Base-by-base conservation (phyloP, 768 basidiomycete genomes). In the Tulasnella sp. region DNA sequence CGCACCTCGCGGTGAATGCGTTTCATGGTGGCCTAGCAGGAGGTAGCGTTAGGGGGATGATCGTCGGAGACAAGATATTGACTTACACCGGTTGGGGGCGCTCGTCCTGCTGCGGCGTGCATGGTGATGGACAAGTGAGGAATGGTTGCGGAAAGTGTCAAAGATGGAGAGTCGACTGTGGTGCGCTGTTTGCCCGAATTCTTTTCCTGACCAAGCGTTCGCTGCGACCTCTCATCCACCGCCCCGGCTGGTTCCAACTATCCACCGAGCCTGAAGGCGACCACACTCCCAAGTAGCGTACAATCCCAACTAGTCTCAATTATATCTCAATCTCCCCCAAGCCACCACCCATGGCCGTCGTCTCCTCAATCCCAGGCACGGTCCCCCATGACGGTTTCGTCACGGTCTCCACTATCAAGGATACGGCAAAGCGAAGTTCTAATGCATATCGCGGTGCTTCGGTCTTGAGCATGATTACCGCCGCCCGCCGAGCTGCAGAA, bases 1-100 rank as follows among this genome's bases (percentile, higher is more conserved):
- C 55, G 9, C 25, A 62, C 62, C 69, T 91, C 87, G 59, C 84
- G 82, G 61, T 84, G 78, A 37, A 91, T 90, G 41, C 87, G 83
- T 71, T 87, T 90, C 62, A 86, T 68, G 5, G 87, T 84, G 23
- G 55, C 55, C 55, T 57, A 32, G 35, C 34, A n/a, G 32, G 36
- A 34, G 19, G 34, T 21, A 52, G 15, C 14, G 35, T 54, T 14
- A 40, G 25, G 7, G 36, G 37, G 15, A 34, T 6, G 17, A 51
- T 17, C 9, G 32, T 8, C n/a, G 39, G 36, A 39, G 21, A 39
- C 15, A 4, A 0, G 35, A 19, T 12, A 40, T 15, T 2, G 9
- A 14, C 52, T 27, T 11, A 54, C 52, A 40, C 17, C 32, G 37
- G 39, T 54, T 14, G 50, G 35, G 23, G 52, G 21, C 37, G 52